Conservation (phyloP, 371 early-diverging fungal species). For the Mortierella sp. region DNA sequence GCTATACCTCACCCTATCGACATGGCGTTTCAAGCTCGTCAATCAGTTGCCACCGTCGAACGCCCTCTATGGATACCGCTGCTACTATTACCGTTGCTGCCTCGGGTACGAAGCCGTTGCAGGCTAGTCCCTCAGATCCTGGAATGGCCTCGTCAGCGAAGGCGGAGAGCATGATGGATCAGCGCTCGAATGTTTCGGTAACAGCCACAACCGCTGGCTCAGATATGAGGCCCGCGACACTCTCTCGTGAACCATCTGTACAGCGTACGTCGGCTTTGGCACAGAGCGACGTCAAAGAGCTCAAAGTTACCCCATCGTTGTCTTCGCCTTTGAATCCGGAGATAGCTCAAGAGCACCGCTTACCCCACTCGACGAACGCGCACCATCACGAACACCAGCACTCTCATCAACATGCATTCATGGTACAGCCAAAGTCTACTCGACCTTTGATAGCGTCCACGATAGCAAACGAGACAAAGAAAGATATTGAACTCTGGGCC, state of each 20-base stretch:
- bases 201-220: background rate
- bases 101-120: background rate
- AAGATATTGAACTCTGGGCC: slow-evolving; percentile 26
- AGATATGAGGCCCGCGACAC: slow-evolving; percentile 1
- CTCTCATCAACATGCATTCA: slow-evolving; percentile 15
- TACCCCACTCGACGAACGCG: slow-evolving; percentile 12
- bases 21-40: slow-evolving; percentile 53
- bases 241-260: slow-evolving; percentile 14
- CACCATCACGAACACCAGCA: slow-evolving; percentile 11
- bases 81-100: slow-evolving; percentile 1
- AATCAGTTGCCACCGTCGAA: slow-evolving; percentile 43
- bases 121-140: slow-evolving; percentile 7
- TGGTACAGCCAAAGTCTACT: slow-evolving; percentile 3
- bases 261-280: background rate
- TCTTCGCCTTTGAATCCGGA: background rate
- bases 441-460: slow-evolving; percentile 4
- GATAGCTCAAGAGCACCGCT: slow-evolving; percentile 11
- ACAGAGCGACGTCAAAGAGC: background rate
- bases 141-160: background rate
- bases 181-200: background rate
- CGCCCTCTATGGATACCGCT: slow-evolving; percentile 40
- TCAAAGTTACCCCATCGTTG: background rate
- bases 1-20: slow-evolving; percentile 52
- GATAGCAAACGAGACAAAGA: slow-evolving; percentile 29
- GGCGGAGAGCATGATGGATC: background rate